Evolutionary conservation across 495 filamentous ascomycete genomes (phyloP), one percentile per base, ranked within the genome.

Genomic region (Xylaria grammica): DNA sequence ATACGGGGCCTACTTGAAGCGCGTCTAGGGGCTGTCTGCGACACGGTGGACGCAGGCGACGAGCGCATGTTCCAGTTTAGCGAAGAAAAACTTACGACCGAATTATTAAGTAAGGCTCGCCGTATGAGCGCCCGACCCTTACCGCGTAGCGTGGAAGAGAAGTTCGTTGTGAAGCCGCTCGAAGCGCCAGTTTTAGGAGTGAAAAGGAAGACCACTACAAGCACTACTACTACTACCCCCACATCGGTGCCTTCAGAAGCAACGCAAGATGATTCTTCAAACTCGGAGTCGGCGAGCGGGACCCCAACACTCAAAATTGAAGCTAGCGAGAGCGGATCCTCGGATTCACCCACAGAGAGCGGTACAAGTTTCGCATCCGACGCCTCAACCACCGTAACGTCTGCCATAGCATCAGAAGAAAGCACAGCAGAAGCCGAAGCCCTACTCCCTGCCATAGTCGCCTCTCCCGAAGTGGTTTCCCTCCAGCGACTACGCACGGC

Each of bases 131-230:
- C 79, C 7, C 78, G 78, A 0, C 86, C 86, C 0, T 74, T 97
- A 32, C 93, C 95, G 10, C 75, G 77, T 44, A 97, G 90, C 67
- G 83, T 98, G 82, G 96, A 97, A 73, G 89, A 96, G 44, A 87
- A 86, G 29, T 95, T 96, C 69, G 85, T 99, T 13, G 81, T 77
- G 20, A 88, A 89, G 66, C 83, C 85, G n/a, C 76, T 98, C 27
- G 89, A 91, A 58, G 84, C 85, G 49, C 95, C 95, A 0, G 75
- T 93, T 22, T 78, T 90, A 68, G 84, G 82, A 6, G 75, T 89
- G n/a, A 86, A 82, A 68, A 76, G 82, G 45, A 70, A 72, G 32
- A 77, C 82, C 4, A 81, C 83, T 50, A 67, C 40, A 1, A 46
- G n/a, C 11, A 17, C 20, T 15, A 57, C 82, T 3, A 81, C 84